Conservation (phyloP, 371 early-diverging fungal genomes). For the Mortierella sp. region DNA sequence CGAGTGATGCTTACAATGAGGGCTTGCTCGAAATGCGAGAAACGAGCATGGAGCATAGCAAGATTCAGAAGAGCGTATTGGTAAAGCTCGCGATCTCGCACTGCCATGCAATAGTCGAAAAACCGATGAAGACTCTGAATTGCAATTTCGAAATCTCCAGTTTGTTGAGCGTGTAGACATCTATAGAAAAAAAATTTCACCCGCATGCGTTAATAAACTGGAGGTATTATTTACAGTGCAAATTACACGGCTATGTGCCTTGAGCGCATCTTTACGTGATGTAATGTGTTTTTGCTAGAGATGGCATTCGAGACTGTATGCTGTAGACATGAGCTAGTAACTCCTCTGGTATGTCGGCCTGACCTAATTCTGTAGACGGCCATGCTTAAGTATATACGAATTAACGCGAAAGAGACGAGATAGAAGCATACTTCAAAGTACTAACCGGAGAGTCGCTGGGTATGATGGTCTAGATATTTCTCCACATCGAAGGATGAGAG, state of each 20-base stretch:
- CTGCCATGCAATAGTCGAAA: slow-evolving; percentile 38
- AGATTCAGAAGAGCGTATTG: slow-evolving; percentile 59
- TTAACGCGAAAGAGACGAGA: neutral
- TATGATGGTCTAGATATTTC: slow-evolving; percentile 41
- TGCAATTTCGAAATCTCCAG: slow-evolving; percentile 45
- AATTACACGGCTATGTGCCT: neutral
- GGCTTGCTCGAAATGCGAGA: slow-evolving; percentile 57
- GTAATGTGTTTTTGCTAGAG: slow-evolving; percentile 41
- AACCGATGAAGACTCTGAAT: slow-evolving; percentile 48
- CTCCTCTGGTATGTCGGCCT: slow-evolving; percentile 29
- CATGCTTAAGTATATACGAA: neutral
- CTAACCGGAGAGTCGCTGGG: slow-evolving; percentile 29
- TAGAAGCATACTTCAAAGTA: neutral
- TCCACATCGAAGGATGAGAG: slow-evolving; percentile 41
- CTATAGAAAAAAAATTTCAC: slow-evolving; percentile 21
- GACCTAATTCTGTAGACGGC: slow-evolving; percentile 18
- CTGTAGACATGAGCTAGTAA: slow-evolving; percentile 33
- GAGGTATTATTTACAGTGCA: neutral
- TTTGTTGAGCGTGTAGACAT: slow-evolving; percentile 43
- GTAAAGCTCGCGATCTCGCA: slow-evolving; percentile 38
- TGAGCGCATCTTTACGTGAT: slow-evolving; percentile 28
- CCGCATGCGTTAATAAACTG: slow-evolving; percentile 12
- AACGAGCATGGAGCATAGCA: slow-evolving; percentile 58
- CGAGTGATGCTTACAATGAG: slow-evolving; percentile 31
- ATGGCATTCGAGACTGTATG: slow-evolving; percentile 40